Evolutionary conservation across 1,284 basidiomycete genomes (phyloP), one percentile per base, ranked within the genome.

Genomic region (Marasmius sp.): DNA sequence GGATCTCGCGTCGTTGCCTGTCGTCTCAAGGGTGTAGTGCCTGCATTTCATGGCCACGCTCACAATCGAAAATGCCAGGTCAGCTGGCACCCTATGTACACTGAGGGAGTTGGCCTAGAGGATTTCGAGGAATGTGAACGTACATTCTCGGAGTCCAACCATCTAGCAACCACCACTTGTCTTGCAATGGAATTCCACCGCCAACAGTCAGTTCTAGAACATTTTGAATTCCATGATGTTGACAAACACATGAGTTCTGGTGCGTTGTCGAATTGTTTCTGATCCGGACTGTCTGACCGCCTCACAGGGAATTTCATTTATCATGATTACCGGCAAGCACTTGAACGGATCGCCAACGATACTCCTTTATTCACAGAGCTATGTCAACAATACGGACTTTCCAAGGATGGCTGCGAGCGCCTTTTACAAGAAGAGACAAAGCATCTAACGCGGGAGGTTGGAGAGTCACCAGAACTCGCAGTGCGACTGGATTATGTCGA

Each of bases 41-140:
- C 66, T 18, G 66, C 69, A 0, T 77, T 77, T 64, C 74, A 61
- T 34, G 52, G 76, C 0, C 72, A 76, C 55, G 62, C 71, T 1
- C 77, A 79, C 62, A 74, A 74, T 41, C 69, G 68, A 12, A 7
- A 41, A 0, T 79, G 77, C 59, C 77, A 77, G 51, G 54, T 70
- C 0, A 16, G 61, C 2, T 67, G 70, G 57, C 76, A 77, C 60
- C 74, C 74, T 0, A 63, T 70, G 10, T 66, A 69, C 55, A 67
- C 72, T 8, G 27, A 63, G 1, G 72, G 74, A 0, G 66, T 70
- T 18, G 77, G 76, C 0, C 67, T 77, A 14, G 75, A 77, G 52
- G 75, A 78, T 57, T 67, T 77, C 7, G 72, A 75, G 55, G 70
- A 65, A 0, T 67, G 71, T 18, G 73, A 78, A 61, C 67, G 72